Evolutionary conservation across 1,139 yeast genomes (phyloP), one percentile per base, ranked within the genome.

Genomic region (Diutina mesorugosa): DNA sequence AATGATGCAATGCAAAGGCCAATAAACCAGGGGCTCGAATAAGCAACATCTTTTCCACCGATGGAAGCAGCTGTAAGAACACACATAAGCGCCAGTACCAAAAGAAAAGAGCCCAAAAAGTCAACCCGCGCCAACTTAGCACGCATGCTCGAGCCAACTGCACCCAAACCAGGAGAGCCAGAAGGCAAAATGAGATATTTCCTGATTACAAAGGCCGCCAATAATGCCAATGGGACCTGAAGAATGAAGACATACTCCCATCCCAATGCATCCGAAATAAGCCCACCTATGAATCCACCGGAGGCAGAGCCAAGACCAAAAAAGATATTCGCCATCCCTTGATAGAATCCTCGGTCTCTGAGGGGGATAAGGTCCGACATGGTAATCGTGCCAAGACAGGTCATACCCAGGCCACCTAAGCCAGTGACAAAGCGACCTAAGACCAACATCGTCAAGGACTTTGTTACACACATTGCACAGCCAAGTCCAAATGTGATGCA

Each of bases 251-350:
- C 81, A 65, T 77, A 78, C 65, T 90, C 78, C 97, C 97, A 90
- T 45, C 96, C 96, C 61, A 83, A 76, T n/a, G 69, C 65, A 58
- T 84, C 88, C 28, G 91, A 80, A 41, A 89, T 71, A 47, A 84
- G 64, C 10, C 96, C 95, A 47, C 97, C 84, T 29, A 80, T 60
- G 18, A 78, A 67, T 6, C 90, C 90, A 47, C 93, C 91, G 16
- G 80, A 71, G 2, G 87, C 87, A 6, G 88, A 82, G 4, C 95
- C 95, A 45, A 81, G 61, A 1, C 89, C 90, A 65, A 73, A 87
- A 53, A 80, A 80, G 47, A 85, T 73, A 64, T 84, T 86, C 81
- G 86, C 63, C 59, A 78, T 65, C 0, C 84, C 84, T 64, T 80
- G 84, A 63, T 70, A 79, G 57, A 78, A 65, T 0, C 84, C 84